These are phyloP conservation scores for Cyberlindnera meyerae DNA, from an alignment of 805 yeast genomes.

Conservation along the genomic window DNA sequence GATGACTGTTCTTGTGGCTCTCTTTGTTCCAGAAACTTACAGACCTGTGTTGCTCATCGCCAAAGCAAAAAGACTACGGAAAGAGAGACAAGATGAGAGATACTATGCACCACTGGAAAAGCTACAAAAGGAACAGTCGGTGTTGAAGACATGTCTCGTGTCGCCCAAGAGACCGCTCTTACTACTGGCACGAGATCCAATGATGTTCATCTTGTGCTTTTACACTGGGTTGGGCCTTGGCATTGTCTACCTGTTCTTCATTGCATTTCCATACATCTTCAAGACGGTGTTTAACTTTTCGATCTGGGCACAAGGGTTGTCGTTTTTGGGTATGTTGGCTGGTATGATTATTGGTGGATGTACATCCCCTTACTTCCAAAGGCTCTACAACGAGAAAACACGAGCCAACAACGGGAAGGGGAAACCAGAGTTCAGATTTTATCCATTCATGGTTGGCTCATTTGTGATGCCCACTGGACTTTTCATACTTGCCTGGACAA, in stretches of 20 bases:
- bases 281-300: slow-evolving; percentile 45
- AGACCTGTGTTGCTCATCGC: slow-evolving; percentile 45
- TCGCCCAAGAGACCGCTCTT: slow-evolving; percentile 51
- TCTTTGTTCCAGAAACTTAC: slow-evolving; percentile 63
- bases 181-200: slow-evolving; percentile 46
- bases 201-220: slow-evolving; percentile 48
- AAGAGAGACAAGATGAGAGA: slow-evolving; percentile 49
- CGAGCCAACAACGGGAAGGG: slow-evolving; percentile 37
- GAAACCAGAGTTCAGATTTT: slow-evolving; percentile 56
- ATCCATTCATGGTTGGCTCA: slow-evolving; percentile 63
- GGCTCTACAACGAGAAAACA: slow-evolving; percentile 37
- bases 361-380: slow-evolving; percentile 41
- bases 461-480: slow-evolving; percentile 57
- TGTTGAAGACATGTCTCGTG: slow-evolving; percentile 34
- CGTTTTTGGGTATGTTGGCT: slow-evolving; percentile 54
- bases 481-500: slow-evolving; percentile 77
- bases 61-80: slow-evolving; percentile 48
- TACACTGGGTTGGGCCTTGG: slow-evolving; percentile 57
- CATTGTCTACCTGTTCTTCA: slow-evolving; percentile 58
- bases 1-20: slow-evolving; percentile 38
- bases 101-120: slow-evolving; percentile 36
- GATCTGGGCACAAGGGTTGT: slow-evolving; percentile 54
- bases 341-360: slow-evolving; percentile 46
- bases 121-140: slow-evolving; percentile 38
- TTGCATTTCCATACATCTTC: slow-evolving; percentile 61